Evolutionary conservation across 2,329 filamentous ascomycete genomes (phyloP).

Genomic region (Metarhizium anisopliae): DNA sequence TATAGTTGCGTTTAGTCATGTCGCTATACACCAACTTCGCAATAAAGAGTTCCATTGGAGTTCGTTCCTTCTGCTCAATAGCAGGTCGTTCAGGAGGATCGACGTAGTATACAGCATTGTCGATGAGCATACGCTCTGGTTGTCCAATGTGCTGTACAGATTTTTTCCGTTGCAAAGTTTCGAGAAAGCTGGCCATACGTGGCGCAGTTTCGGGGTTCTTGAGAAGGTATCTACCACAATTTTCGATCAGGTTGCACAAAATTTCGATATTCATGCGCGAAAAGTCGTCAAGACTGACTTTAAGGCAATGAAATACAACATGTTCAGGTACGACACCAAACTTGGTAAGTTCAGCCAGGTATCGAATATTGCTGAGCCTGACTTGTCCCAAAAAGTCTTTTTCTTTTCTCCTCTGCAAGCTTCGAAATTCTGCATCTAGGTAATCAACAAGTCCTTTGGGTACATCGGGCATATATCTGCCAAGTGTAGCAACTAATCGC

Average conservation of each 20-base stretch:
- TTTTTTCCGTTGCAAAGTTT: conserved; percentile 94
- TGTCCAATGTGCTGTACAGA: conserved; percentile 89
- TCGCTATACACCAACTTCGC: conserved; percentile 89
- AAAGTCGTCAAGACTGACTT: conserved; percentile 95
- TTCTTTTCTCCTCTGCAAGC: conserved; percentile 89
- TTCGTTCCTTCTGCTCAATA: conserved; percentile 93
- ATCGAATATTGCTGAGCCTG: conserved; percentile 90
- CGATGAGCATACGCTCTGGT: conserved; percentile 94
- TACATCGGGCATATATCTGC: conserved; percentile 91
- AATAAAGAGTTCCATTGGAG: conserved; percentile 85
- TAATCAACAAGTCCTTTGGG: conserved; percentile 85
- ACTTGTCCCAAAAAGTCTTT: conserved; percentile 97
- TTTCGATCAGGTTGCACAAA: conserved; percentile 90
- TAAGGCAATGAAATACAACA: conserved; percentile 97
- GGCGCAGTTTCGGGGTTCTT: conserved; percentile 89
- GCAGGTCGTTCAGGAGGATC: conserved; percentile 89
- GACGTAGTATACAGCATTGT: conserved; percentile 97
- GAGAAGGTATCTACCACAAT: conserved; percentile 88
- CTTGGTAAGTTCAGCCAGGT: conserved; percentile 93
- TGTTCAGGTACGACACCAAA: conserved; percentile 97
- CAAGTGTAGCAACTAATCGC: conserved; percentile 85
- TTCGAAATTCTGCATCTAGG: conserved; percentile 93
- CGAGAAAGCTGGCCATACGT: conserved; percentile 86
- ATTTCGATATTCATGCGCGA: conserved; percentile 99
- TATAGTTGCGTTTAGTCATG: conserved; percentile 87